Percentiles rank a stretch among this genome's conserved stretches.
Evolutionary conservation across 768 basidiomycete genomes (phyloP).

Genomic region (Suillus placidus): DNA sequence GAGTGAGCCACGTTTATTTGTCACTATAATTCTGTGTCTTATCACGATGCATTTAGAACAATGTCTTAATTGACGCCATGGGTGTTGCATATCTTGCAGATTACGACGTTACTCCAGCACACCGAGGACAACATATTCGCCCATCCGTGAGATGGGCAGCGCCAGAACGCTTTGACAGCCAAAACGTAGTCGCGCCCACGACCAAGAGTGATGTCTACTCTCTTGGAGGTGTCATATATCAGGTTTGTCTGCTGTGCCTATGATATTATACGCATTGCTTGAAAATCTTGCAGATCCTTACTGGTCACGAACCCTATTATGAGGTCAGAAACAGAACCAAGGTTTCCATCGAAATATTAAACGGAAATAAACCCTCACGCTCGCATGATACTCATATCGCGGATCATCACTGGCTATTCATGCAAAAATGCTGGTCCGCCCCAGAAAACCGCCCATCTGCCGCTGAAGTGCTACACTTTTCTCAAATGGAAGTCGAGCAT

Average conservation of each 20-base stretch:
- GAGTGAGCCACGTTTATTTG: slow-evolving; percentile 21
- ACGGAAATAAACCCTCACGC: slow-evolving; percentile 7
- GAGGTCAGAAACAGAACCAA: background rate
- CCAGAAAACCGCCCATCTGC: background rate
- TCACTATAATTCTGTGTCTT: background rate
- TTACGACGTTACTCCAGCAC: slow-evolving; percentile 2
- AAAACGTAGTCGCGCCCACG: background rate
- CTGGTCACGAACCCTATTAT: slow-evolving; percentile 10
- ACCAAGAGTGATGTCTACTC: slow-evolving; percentile 11
- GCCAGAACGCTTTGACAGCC: slow-evolving; percentile 5
- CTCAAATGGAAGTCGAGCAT: background rate
- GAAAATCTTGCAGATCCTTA: slow-evolving; percentile 7
- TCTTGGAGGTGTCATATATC: slow-evolving; percentile 3
- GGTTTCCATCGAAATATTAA: slow-evolving; percentile 1
- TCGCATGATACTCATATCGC: background rate
- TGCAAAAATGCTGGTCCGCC: slow-evolving; percentile 13
- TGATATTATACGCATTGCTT: background rate
- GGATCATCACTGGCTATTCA: slow-evolving; percentile 7
- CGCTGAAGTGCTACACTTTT: background rate
- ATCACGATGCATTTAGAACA: slow-evolving; percentile 6
- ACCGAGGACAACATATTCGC: background rate
- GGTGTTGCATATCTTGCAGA: slow-evolving; percentile 8
- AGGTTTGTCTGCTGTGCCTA: slow-evolving; percentile 9
- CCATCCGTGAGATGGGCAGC: slow-evolving; percentile 14
- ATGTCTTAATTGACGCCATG: slow-evolving; percentile 7